Conservation (phyloP, 2,329 filamentous ascomycete genomes). For the Calonectria crousiana region DNA sequence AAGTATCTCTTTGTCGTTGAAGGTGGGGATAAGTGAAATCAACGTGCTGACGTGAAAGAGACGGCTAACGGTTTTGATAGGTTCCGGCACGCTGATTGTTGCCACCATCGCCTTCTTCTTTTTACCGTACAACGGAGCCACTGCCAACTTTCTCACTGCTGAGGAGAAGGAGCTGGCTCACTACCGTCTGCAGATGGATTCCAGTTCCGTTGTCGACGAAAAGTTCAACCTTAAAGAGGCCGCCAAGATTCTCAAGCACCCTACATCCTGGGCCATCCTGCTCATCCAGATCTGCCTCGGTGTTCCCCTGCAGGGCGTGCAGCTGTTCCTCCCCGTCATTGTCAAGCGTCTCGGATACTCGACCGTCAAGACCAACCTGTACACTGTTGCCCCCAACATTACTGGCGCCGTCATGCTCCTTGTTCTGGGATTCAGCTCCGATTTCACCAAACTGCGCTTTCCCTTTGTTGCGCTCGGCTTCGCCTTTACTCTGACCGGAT, state of each 20-base stretch:
- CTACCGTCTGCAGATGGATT: constrained; percentile 81
- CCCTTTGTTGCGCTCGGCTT: constrained; percentile 83
- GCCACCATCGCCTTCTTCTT: constrained; percentile 76
- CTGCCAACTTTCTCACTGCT: constrained; percentile 73
- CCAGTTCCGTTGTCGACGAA: constrained; percentile 71
- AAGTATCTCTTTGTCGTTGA: constrained; percentile 68
- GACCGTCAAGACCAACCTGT: constrained; percentile 77
- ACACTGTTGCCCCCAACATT: constrained; percentile 85
- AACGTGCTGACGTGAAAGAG: neutral
- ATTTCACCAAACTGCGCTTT: constrained; percentile 74
- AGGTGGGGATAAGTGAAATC: constrained; percentile 43
- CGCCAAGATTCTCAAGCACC: constrained; percentile 63
- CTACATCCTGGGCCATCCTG: constrained; percentile 62
- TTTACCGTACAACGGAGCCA: constrained; percentile 73
- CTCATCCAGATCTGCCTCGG: constrained; percentile 70
- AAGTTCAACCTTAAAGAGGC: constrained; percentile 64
- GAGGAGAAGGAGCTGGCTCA: constrained; percentile 77
- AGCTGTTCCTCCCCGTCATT: constrained; percentile 68
- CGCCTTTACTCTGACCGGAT: constrained; percentile 79
- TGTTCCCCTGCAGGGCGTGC: constrained; percentile 68
- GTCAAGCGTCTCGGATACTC: constrained; percentile 61
- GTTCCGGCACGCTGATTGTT: constrained; percentile 68
- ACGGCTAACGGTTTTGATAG: neutral
- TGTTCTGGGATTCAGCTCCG: constrained; percentile 78
- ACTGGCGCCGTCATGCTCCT: constrained; percentile 79